Base-by-base conservation (phyloP, 2,329 filamentous ascomycete genomes). In the Dendrostoma leiphaemia region DNA sequence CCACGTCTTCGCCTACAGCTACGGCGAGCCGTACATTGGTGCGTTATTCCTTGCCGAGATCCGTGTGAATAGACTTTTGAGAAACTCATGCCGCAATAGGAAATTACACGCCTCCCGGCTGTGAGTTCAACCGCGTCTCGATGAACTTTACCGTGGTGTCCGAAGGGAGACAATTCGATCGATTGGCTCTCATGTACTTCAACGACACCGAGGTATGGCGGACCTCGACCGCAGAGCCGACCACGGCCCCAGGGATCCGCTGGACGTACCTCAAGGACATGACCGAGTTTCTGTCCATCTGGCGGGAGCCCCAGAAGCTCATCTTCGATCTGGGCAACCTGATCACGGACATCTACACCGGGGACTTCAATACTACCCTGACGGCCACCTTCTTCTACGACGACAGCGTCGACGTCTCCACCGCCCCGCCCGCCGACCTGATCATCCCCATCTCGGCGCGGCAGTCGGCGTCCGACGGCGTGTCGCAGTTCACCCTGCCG, bases 181-280 rank as follows among this genome's bases (percentile, higher is more conserved):
- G 90, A 35, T 76, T 93, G 8, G 90, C 84, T 4, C 69, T 87
- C 29, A 85, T 94, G 79, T 94, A 86, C 63, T 75, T 94, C 34
- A 84, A 83, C 37, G 88, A 93, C 66, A 84, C 82, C 9, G 90
- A 95, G 67, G 79, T 95, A n/a, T 94, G 88, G 76, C 79, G 90
- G 23, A 92, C 89, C 2, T 91, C 89, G 5, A 95, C 90, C 1
- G 88, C 90, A 4, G 88, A 95, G 71, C 89, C 90, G 1, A 90
- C 84, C 0, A 60, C 63, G 4, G 62, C 72, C 4, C 78, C 78
- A 21, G 90, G 89, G 6, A 91, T 94, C 58, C 73, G 79, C 41
- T 93, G 88, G 88, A 84, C 81, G 1, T 91, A 90, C 65, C 74
- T 85, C 51, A 94, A 93, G 69, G 89, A 95, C 65, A 84, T 91